These are phyloP conservation scores for Cercospora nicotianae DNA, from an alignment of 2,329 filamentous ascomycete species.

Conservation along the genomic window DNA sequence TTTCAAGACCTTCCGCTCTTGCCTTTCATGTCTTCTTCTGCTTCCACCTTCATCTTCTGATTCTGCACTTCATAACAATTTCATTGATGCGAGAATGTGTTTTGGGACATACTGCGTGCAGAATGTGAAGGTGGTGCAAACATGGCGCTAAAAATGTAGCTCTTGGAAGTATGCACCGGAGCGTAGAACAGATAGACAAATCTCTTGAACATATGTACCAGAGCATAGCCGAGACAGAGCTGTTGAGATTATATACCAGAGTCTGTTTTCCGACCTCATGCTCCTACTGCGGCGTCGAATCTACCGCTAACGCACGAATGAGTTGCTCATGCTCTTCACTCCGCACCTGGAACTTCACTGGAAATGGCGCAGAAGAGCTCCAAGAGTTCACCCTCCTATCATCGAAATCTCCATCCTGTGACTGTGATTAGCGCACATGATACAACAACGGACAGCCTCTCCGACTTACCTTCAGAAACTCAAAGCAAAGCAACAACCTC, in stretches of 20 bases:
- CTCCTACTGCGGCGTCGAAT: background rate
- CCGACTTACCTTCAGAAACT: constrained; percentile 8
- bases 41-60: too few species aligned
- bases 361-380: constrained; percentile 13
- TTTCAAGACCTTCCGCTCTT: background rate
- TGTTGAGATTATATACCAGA: background rate
- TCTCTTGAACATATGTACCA: background rate
- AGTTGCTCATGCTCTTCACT: constrained; percentile 9
- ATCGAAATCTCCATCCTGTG: constrained; percentile 15
- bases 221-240: background rate
- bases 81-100: too few species aligned
- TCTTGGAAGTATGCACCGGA: background rate
- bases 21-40: too few species aligned
- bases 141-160: too few species aligned
- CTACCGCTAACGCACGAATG: background rate
- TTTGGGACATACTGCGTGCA: too few species aligned
- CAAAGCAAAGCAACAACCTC: constrained; percentile 11
- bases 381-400: constrained; percentile 17
- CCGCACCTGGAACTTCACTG: background rate
- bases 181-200: background rate
- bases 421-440: background rate
- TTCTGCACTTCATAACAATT: too few species aligned
- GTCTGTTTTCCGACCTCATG: too few species aligned
- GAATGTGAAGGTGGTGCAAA: too few species aligned
- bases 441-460: too few species aligned